Base-by-base conservation (phyloP, 306 rosid species). In the Vigna reflexopilosa region DNA sequence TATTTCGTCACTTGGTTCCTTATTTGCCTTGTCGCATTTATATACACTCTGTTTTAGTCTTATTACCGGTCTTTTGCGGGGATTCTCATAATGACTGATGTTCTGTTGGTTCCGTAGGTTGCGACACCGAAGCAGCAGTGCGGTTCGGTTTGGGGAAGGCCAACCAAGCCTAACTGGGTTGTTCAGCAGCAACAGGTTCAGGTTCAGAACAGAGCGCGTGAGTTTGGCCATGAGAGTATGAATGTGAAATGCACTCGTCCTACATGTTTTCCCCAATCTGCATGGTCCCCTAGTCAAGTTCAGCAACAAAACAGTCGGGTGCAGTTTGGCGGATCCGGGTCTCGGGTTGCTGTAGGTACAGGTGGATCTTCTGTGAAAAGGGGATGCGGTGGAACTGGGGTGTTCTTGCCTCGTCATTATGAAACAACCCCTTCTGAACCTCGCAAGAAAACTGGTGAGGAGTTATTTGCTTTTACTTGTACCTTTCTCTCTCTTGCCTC, bases 381-480 rank as follows among this genome's bases (percentile, higher is more conserved):
- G 19, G 89, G 76, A 2, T 86, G 79, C 17, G 86, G 84, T 28
- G 97, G 98, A 24, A 94, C 98, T 2, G 98, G 98, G 1, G 98
- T 94, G 1, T 94, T 94, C 83, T 54, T 94, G 67, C 98, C 98
- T 72, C 97, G 98, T 22, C 85, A 84, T 11, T 88, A 94, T 19
- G 75, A 66, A 1, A 76, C 71, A 1, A 76, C 71, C 19, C 84
- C 91, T 5, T 57, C 86, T 0, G 91, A 90, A 12, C 47, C 87
- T 50, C 90, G 87, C 45, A 88, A 86, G 75, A 90, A 80, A 80
- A 45, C 85, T 44, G 87, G 97, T 94, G 69, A 22, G 5, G 52
- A 34, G 7, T 2, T 9, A 22, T 9, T 54, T 2, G 4, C 49
- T 44, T 44, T 44, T 66, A 0, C 28, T 8, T 5, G 2, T 26